Evolutionary conservation across 441 rosid species (phyloP), one percentile per base, ranked within the genome.

Genomic region (Lepidium campestre): DNA sequence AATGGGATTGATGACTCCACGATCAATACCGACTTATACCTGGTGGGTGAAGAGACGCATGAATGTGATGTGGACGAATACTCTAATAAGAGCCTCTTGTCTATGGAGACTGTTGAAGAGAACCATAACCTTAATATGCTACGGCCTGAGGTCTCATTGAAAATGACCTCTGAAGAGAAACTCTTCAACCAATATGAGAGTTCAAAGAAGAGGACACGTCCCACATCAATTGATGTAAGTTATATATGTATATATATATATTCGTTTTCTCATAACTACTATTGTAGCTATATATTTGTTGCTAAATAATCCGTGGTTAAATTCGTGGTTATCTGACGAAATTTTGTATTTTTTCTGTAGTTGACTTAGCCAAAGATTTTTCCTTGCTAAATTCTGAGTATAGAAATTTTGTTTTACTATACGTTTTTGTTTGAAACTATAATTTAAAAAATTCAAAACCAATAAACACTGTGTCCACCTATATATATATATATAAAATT

Each of bases 171-270:
- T 6, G 73, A 79, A 59, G 76, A 68, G 11, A 80, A 76, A 42
- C 15, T 32, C 52, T 48, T 39, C 47, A 63, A 57, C 56, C 56
- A 75, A 65, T 46, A 75, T 12, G 81, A 80, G 63, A 52, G 53
- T 50, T 67, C 86, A 1, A 84, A 82, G 81, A 92, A 88, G 77
- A 79, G 93, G 76, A 57, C 77, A 6, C 77, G 75, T 12, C 18
- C 59, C 18, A 74, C 18, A 49, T 20, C 75, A 22, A 65, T 52
- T 57, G 82, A 83, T 49, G 93, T 89, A 73, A 89, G 96, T 75
- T 13, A 17, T 13, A 32, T 23, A 42, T 18, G 1, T 2, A 27
- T 27, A 27, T 1, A 4, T 4, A 27, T 27, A n/a, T n/a, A n/a
- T n/a, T n/a, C n/a, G n/a, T n/a, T n/a, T n/a, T n/a, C n/a, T n/a